These are phyloP conservation scores for Plectosphaerella sp. DNA, from an alignment of 2,329 filamentous ascomycete genomes.

Conservation along the genomic window DNA sequence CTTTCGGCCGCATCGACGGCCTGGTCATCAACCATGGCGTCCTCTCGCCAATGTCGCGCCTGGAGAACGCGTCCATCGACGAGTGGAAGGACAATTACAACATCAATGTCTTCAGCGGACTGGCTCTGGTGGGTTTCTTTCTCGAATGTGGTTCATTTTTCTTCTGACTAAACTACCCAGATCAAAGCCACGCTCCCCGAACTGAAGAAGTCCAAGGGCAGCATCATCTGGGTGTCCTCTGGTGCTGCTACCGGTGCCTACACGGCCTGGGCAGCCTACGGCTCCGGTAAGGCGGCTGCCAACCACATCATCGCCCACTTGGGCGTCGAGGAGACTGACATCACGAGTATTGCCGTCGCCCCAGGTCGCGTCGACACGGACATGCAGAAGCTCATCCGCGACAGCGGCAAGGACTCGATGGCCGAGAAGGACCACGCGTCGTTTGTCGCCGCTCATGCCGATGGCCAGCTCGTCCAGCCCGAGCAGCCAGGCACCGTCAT, in stretches of 20 bases:
- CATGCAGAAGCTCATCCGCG: constrained; percentile 82
- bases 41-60: constrained; percentile 67
- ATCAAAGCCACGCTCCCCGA: constrained; percentile 65
- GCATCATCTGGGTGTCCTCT: constrained; percentile 74
- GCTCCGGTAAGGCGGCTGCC: constrained; percentile 75
- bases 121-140: constrained; percentile 61
- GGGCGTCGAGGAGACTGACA: constrained; percentile 69
- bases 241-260: constrained; percentile 68
- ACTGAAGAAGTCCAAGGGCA: constrained; percentile 64
- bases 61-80: constrained; percentile 63
- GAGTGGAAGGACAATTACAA: constrained; percentile 77
- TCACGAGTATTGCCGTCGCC: constrained; percentile 67
- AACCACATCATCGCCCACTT: constrained; percentile 76
- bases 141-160: not conserved
- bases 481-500: constrained; percentile 86
- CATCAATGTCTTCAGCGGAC: constrained; percentile 79
- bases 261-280: constrained; percentile 74
- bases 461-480: constrained; percentile 70
- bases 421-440: constrained; percentile 52
- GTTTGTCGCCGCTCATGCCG: constrained; percentile 66
- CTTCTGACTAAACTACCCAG: constrained; percentile 33
- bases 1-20: constrained; percentile 72
- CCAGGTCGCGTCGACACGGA: constrained; percentile 84
- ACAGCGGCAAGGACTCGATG: constrained; percentile 49
- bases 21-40: constrained; percentile 86